These are phyloP conservation scores for Penicillium glabrum DNA, from an alignment of 2,329 filamentous ascomycete species.

Conservation along the genomic window DNA sequence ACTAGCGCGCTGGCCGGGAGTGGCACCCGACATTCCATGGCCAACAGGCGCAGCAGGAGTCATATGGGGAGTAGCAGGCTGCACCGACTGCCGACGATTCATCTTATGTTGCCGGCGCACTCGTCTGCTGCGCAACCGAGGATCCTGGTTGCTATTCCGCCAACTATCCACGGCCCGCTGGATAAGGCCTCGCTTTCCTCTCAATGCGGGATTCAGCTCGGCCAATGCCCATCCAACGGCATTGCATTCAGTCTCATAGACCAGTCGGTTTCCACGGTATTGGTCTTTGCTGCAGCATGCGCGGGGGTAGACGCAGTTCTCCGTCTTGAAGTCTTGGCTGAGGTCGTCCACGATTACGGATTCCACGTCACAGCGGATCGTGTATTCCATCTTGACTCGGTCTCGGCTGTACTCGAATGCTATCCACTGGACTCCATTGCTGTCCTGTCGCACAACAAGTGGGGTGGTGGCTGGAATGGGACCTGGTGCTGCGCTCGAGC, in stretches of 20 bases:
- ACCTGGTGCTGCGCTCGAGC: constrained; percentile 88
- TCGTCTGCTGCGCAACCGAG: constrained; percentile 81
- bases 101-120: constrained; percentile 97
- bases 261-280: constrained; percentile 90
- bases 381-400: constrained; percentile 99
- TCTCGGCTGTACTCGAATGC: constrained; percentile 97
- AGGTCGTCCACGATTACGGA: constrained; percentile 90
- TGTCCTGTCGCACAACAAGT: constrained; percentile 88
- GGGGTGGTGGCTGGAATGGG: constrained; percentile 97
- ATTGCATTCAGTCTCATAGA: constrained; percentile 99
- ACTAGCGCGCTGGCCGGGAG: constrained; percentile 31
- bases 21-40: constrained; percentile 59
- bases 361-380: constrained; percentile 95
- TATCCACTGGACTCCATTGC: constrained; percentile 98
- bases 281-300: constrained; percentile 94
- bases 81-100: constrained; percentile 75
- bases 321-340: constrained; percentile 86
- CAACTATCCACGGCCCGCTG: constrained; percentile 97
- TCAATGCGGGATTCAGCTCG: constrained; percentile 83
- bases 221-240: constrained; percentile 99
- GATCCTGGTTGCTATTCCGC: constrained; percentile 98
- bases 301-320: constrained; percentile 96
- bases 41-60: constrained; percentile 64
- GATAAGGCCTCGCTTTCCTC: constrained; percentile 92
- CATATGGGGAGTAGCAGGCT: constrained; percentile 63